Percentiles rank a stretch among this genome's conserved stretches.
Conservation (phyloP, 192 early-diverging fungal genomes). For the Coemansia reversa region DNA sequence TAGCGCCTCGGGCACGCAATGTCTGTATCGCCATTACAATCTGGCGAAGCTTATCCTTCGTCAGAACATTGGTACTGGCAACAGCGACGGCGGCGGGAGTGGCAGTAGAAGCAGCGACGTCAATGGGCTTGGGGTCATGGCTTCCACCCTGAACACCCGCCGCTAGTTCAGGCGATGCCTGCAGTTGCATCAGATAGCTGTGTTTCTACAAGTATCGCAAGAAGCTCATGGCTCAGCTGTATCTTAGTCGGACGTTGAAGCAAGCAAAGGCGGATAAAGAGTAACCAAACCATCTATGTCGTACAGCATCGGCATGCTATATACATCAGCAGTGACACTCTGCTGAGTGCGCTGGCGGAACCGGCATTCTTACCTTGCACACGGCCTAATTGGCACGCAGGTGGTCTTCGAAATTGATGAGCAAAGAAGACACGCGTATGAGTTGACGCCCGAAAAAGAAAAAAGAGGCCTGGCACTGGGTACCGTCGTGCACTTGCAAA, state of each 20-base stretch:
- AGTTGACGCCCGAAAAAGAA: slow-evolving; percentile 6
- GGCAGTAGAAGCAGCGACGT: slow-evolving; percentile 1
- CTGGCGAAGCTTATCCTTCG: slow-evolving; percentile 34
- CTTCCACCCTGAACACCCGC: background rate
- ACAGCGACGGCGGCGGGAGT: background rate
- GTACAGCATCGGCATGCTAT: too few relatives aligned
- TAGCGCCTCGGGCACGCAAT: slow-evolving; percentile 67
- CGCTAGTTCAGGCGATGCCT: slow-evolving; percentile 10
- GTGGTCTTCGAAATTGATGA: background rate
- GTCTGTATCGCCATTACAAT: slow-evolving; percentile 44
- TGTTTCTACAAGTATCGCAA: background rate
- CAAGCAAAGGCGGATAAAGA: background rate
- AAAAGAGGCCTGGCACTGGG: background rate
- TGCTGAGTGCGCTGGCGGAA: too few relatives aligned
- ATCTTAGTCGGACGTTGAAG: background rate
- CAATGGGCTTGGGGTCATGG: slow-evolving; percentile 1
- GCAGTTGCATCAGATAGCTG: slow-evolving; percentile 14
- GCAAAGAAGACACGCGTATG: background rate
- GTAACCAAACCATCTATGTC: too few relatives aligned
- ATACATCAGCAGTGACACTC: too few relatives aligned
- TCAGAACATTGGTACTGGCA: slow-evolving; percentile 8
- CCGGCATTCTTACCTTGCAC: too few relatives aligned
- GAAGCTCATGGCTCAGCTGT: background rate
- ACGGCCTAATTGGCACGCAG: too few relatives aligned
- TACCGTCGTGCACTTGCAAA: slow-evolving; percentile 3